Evolutionary conservation across 148 eudicot genomes (phyloP), one percentile per base, ranked within the genome.

Genomic region (Heliamphora exappendiculata): DNA sequence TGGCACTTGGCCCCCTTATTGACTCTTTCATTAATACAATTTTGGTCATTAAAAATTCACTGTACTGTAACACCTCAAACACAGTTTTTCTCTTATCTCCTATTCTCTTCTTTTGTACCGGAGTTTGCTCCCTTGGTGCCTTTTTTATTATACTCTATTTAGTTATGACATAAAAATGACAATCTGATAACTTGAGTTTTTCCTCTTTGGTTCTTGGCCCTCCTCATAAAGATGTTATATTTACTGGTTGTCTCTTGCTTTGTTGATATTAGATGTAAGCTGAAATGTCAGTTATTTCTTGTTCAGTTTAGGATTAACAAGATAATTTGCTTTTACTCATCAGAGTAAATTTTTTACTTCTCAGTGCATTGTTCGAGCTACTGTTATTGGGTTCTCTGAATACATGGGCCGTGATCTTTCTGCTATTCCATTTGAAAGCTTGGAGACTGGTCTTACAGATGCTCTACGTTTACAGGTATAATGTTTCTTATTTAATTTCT

Each of bases 391-490:
- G 66, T 77, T 83, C 58, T 34, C 74, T 57, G 82, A 79, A 72
- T 75, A 79, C 67, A 55, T 67, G 42, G 75, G 45, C 54, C 75
- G 73, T 79, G 76, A 55, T 79, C 79, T 33, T 78, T 76, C 77
- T 81, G 63, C 37, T 69, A n/a, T n/a, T 47, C 70, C 42, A 65
- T 58, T 37, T 77, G 81, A 78, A 34, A 44, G 53, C 60, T 81
- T 80, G 42, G 82, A 77, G 76, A 69, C 68, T 72, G 75, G 71
- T 87, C 91, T 91, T 72, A 85, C 88, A 41, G 98, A 93, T 87
- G 94, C 91, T 67, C 29, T 91, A 78, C 82, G 74, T 67, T 88
- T 93, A 82, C 92, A 89, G 90, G 93, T 89, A 81, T 62, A 77
- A 45, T 72, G 33, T 45, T 79, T 26, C 28, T 22, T 60, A 71